phyloP scores from a whole-genome alignment of 805 yeast species.

The Teunomyces stri region DNA sequence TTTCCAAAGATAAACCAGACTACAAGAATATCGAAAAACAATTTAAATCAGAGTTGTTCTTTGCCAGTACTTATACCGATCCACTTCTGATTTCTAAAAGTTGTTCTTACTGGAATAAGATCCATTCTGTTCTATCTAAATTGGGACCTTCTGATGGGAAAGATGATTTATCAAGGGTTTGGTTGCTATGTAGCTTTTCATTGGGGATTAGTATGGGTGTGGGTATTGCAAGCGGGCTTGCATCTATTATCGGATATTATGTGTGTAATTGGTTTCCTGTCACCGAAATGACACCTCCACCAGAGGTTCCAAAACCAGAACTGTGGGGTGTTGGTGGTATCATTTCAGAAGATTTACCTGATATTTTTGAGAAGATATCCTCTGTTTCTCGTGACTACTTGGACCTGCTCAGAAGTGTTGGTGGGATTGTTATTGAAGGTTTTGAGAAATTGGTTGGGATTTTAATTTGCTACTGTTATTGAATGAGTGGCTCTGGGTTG shows the following conservation, averaged over 20 bases:
- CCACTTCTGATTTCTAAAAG: slow-evolving; percentile 30
- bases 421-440: slow-evolving; percentile 20
- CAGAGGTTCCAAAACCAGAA: neutral
- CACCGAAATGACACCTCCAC: neutral
- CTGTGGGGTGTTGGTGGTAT: neutral
- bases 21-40: slow-evolving; percentile 28
- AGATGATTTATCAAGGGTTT: slow-evolving; percentile 9
- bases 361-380: neutral
- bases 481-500: slow-evolving; percentile 6
- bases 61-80: slow-evolving; percentile 23
- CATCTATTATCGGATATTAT: slow-evolving; percentile 13
- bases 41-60: slow-evolving; percentile 28
- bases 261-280: neutral
- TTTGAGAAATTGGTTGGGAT: slow-evolving; percentile 19
- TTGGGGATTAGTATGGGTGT: slow-evolving; percentile 39
- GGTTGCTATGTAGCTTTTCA: slow-evolving; percentile 33
- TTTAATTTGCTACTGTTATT: slow-evolving; percentile 2
- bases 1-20: slow-evolving; percentile 20
- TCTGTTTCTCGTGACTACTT: neutral
- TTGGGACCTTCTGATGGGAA: slow-evolving; percentile 6
- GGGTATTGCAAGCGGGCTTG: slow-evolving; percentile 25
- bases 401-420: slow-evolving; percentile 5
- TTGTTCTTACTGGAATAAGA: slow-evolving; percentile 18
- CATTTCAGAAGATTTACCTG: neutral
- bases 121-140: slow-evolving; percentile 14